Evolutionary conservation across 257 asterid genomes (phyloP), one percentile per base, ranked within the genome.

Genomic region (Coffea canephora): DNA sequence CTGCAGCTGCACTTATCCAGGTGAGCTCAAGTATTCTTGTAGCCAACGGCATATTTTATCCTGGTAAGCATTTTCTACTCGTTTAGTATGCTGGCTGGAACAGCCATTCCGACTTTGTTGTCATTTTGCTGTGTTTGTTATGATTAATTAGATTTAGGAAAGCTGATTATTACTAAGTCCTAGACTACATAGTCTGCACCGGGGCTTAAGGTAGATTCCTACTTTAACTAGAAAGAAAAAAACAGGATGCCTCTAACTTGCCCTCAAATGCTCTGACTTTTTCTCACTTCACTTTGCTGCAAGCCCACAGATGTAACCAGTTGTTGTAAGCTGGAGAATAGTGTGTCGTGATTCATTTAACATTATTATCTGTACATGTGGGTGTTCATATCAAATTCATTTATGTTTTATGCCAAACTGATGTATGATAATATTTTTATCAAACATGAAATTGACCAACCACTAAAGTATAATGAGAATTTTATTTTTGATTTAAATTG

Each of bases 1-100:
- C 99, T 27, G 98, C 99, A 3, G 94, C 98, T 80, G 89, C 95
- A 62, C 85, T 95, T 36, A 95, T 95, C 87, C 99, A 95, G 97
- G 99, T 95, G 71, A 85, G 31, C 41, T 66, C 71, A 15, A 11
- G 3, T 39, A 34, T 43, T 61, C 43, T 2, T 57, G 71, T 39
- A 75, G 27, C 41, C n/a, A 75, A 39, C 43, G 39, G 3, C 39
- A 39, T 75, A 39, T 8, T 59, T 27, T n/a, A n/a, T 43, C 39
- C 19, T 57, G 39, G 61, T 57, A 74, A 21, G 67, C 13, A 61
- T 57, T 19, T 74, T 8, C 48, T 54, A 48, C 69, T 16, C 36
- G 8, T 52, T 75, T 39, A 19, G 78, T 59, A 12, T n/a, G 23
- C 64, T 55, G 64, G 64, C 19, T 55, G 64, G n/a, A 55, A 55